Base-by-base conservation (phyloP, 805 yeast species). In the Blastobotrys americana region DNA sequence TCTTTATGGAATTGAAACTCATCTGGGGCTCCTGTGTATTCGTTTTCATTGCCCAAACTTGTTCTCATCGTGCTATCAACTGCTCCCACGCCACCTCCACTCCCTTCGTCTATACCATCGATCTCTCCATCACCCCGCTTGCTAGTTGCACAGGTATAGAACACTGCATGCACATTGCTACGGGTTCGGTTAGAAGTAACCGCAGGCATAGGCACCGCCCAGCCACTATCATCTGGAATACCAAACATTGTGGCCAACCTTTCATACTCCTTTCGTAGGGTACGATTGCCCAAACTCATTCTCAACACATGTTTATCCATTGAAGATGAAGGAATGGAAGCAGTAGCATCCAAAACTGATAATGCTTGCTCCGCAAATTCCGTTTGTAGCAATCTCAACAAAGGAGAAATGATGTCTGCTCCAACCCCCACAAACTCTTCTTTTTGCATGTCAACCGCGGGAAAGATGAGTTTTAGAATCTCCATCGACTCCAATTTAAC, bases 201-300 rank as follows among this genome's bases (percentile, higher is more conserved):
- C 0, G 90, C 85, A 2, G 98, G 96, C 90, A 85, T 84, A 1
- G 97, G 95, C 41, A 94, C 80, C 0, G 96, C 82, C 99, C 99
- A 93, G 1, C 99, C 99, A 56, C 83, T 80, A 9, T 85, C 95
- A 49, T 84, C 90, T 0, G 98, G 97, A 19, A 90, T 80, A 13
- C 98, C 98, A 67, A 88, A 94, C 44, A 93, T 68, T 0, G 97
- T 87, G 0, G 93, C 88, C 2, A 93, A 82, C 53, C 77, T 80
- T 52, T 84, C 96, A 58, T 82, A 84, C 51, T 85, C 94, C 51
- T 82, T 84, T 54, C 83, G 77, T 53, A 84, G 71, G 5, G 85
- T 76, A 10, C 80, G 69, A 52, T 84, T 87, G 8, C 97, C 97
- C 58, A 90, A 74, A 54, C 95, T 83, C 80, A 93, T 85, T 60